A percentile compares a stretch with the other conserved stretches of the same genome.
Evolutionary conservation across 2,329 filamentous ascomycete species (phyloP).

Genomic region (Penicillium sclerotiorum): DNA sequence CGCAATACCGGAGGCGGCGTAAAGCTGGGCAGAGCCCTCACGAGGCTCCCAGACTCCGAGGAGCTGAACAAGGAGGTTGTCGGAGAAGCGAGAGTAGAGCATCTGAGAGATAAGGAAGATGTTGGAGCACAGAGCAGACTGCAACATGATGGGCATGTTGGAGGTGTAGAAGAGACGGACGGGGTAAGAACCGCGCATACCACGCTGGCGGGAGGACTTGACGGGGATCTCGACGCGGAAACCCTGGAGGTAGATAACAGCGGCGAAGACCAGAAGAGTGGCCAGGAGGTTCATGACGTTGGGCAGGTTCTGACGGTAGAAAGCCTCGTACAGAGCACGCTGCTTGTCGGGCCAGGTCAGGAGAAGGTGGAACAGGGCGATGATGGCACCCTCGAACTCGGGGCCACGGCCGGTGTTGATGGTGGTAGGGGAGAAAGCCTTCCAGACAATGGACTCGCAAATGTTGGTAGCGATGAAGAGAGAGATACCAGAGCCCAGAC

Average conservation of each 20-base stretch:
- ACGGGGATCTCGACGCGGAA: conserved; percentile 99
- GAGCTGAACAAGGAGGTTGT: conserved; percentile 96
- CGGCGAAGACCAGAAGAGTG: conserved; percentile 89
- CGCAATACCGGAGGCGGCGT: conserved; percentile 87
- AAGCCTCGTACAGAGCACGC: conserved; percentile 95
- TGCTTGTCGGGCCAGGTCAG: conserved; percentile 99
- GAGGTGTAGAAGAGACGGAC: conserved; percentile 99
- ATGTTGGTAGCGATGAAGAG: conserved; percentile 99
- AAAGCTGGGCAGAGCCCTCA: conserved; percentile 91
- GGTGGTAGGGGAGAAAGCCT: conserved; percentile 98
- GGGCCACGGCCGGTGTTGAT: conserved; percentile 99
- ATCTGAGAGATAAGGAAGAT: conserved; percentile 99
- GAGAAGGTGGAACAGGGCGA: conserved; percentile 95
- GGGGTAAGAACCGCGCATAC: conserved; percentile 96
- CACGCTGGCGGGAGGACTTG: conserved; percentile 98
- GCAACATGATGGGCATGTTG: conserved; percentile 99
- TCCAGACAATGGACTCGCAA: conserved; percentile 99
- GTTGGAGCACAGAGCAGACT: conserved; percentile 97
- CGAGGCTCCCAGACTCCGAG: conserved; percentile 98
- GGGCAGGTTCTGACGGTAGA: conserved; percentile 98
- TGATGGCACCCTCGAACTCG: conserved; percentile 98
- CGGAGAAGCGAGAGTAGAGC: conserved; percentile 98
- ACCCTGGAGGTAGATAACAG: conserved; percentile 98
- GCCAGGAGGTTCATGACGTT: conserved; percentile 99
- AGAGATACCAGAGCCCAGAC: conserved; percentile 96